Evolutionary conservation across 2,329 filamentous ascomycete genomes (phyloP), one percentile per base, ranked within the genome.

Genomic region (Nothophaeocryptopus gaeumannii): DNA sequence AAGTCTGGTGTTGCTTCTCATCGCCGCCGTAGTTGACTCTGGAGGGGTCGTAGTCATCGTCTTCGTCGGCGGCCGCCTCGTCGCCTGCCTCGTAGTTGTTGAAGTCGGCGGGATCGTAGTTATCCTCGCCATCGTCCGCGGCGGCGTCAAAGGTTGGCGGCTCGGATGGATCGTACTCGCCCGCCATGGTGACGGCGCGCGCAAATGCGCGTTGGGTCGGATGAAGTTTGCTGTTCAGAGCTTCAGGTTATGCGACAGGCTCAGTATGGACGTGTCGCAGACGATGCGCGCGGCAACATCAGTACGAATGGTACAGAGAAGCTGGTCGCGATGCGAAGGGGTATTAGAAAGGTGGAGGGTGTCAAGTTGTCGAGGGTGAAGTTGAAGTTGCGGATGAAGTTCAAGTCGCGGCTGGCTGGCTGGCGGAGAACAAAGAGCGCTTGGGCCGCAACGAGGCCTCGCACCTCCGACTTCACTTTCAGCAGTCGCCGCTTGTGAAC

Each of bases 131-230:
- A 32, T 60, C 54, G 40, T 68, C 64, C 7, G 51, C 53, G 15
- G 45, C 54, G 36, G 55, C 56, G 48, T 59, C 54, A 45, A 54
- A 61, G 13, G 56, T 58, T 13, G 57, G 51, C 39, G 58, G 54
- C 38, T 56, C 60, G 14, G 53, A 45, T 30, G 63, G 61, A 51
- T 62, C 59, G 52, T 67, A 58, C 58, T 52, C 77, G 76, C 71
- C 76, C 69, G 66, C 77, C 66, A 77, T 73, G 61, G 76, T 52
- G 42, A 31, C 20, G 35, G 12, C 40, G 40, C 20, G 49, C 53
- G 42, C 36, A 47, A 20, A 26, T 26, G 20, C 20, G 20, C 20
- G 20, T 26, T 26, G 20, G 20, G 7, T 4, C 20, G 20, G 20
- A 26, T 26, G 20, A 26, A 26, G 20, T 26, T 26, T 26, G 20